These are phyloP conservation scores for Biscogniauxia marginata DNA, from an alignment of 2,329 filamentous ascomycete species.

Conservation along the genomic window DNA sequence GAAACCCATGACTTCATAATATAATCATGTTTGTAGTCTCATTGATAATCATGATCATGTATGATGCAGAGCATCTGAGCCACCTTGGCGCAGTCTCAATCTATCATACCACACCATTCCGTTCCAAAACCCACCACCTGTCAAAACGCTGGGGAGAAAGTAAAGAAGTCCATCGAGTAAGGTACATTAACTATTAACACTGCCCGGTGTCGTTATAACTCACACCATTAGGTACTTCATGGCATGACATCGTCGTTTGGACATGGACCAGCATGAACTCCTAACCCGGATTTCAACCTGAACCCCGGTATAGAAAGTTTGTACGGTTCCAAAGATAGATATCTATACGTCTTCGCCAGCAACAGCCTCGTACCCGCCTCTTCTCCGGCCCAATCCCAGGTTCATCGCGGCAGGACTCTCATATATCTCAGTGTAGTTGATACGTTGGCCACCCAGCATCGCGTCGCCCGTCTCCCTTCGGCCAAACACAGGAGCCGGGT, in stretches of 20 bases:
- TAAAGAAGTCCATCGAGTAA: not conserved
- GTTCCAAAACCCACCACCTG: not conserved
- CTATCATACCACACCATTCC: not conserved
- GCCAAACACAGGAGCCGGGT: constrained; percentile 78
- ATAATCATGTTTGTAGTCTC: not conserved
- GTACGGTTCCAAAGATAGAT: not conserved
- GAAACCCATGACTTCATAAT: not conserved
- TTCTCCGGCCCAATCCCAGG: constrained; percentile 45
- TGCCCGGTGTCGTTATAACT: not conserved
- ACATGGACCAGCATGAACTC: not conserved
- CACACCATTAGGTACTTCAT: not conserved
- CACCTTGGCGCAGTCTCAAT: not conserved
- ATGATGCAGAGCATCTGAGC: not conserved
- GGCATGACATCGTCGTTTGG: not conserved
- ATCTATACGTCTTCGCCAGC: constrained; percentile 55
- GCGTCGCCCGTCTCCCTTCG: constrained; percentile 71
- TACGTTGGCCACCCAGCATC: constrained; percentile 70
- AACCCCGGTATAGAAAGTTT: not conserved
- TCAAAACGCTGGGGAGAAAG: not conserved
- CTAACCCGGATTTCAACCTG: not conserved
- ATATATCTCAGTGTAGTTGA: constrained; percentile 90
- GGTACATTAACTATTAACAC: not conserved
- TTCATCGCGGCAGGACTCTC: constrained; percentile 74
- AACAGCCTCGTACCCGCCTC: constrained; percentile 63
- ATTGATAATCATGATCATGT: not conserved